Evolutionary conservation across 2,329 filamentous ascomycete species (phyloP).

Genomic region (Talaromyces sp.): DNA sequence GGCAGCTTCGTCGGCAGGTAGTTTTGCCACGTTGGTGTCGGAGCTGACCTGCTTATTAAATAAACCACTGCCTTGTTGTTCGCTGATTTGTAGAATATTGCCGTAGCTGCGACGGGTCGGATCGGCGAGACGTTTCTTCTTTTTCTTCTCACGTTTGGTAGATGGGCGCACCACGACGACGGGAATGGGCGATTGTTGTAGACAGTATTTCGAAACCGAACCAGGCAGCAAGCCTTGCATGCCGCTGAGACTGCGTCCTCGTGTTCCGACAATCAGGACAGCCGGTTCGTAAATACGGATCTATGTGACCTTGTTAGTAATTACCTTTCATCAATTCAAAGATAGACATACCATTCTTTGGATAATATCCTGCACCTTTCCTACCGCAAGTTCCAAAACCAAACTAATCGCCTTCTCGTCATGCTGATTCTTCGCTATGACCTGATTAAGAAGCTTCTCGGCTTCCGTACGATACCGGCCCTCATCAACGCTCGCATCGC

Average conservation of each 20-base stretch:
- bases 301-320: slow-evolving; percentile 44
- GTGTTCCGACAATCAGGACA: slow-evolving; percentile 85
- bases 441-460: slow-evolving; percentile 67
- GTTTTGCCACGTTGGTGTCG: slow-evolving; percentile 44
- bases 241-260: slow-evolving; percentile 77
- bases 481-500: slow-evolving; percentile 59
- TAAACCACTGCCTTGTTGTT: slow-evolving; percentile 49
- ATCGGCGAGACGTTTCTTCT: slow-evolving; percentile 76
- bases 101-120: slow-evolving; percentile 72
- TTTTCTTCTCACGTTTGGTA: slow-evolving; percentile 85
- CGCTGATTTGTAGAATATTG: slow-evolving; percentile 68
- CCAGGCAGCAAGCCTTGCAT: slow-evolving; percentile 83
- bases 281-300: slow-evolving; percentile 89
- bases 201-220: slow-evolving; percentile 89
- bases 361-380: slow-evolving; percentile 86
- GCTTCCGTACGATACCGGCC: slow-evolving; percentile 75
- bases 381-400: slow-evolving; percentile 80
- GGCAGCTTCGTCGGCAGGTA: slow-evolving; percentile 48
- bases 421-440: slow-evolving; percentile 74
- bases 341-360: slow-evolving; percentile 69
- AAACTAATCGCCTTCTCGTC: slow-evolving; percentile 78
- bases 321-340: too few species aligned
- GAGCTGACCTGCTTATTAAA: slow-evolving; percentile 46
- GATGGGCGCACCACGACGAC: slow-evolving; percentile 88
- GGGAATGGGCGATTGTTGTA: slow-evolving; percentile 88